Conservation (phyloP, 2,329 filamentous ascomycete species). For the Cytospora paraplurivora region DNA sequence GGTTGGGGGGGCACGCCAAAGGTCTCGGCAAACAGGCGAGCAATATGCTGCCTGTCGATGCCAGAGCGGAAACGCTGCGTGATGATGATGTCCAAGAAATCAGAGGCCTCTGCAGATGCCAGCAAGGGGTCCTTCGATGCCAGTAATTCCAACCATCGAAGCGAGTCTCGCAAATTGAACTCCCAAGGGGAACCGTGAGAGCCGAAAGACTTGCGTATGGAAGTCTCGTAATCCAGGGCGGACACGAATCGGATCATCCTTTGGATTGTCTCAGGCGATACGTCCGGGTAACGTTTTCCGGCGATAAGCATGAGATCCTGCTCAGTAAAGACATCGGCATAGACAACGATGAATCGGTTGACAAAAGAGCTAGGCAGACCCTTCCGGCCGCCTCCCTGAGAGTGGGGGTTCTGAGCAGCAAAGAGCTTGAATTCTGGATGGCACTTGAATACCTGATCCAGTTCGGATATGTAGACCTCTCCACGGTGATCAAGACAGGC, state of each 20-base stretch:
- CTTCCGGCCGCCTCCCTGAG: constrained; percentile 94
- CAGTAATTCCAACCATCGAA: constrained; percentile 81
- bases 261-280: constrained; percentile 60
- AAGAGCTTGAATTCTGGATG: constrained; percentile 93
- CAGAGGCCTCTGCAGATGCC: constrained; percentile 59
- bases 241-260: constrained; percentile 80
- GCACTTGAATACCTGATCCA: constrained; percentile 90
- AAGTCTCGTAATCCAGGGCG: constrained; percentile 71
- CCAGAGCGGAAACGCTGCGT: constrained; percentile 81
- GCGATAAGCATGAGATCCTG: constrained; percentile 85
- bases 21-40: constrained; percentile 64
- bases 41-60: constrained; percentile 67
- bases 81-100: constrained; percentile 82
- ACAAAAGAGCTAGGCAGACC: constrained; percentile 94
- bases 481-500: constrained; percentile 96
- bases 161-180: constrained; percentile 88
- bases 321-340: constrained; percentile 84
- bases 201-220: constrained; percentile 60
- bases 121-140: constrained; percentile 63
- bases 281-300: constrained; percentile 69
- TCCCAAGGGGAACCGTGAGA: constrained; percentile 83
- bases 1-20: constrained; percentile 57
- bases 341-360: constrained; percentile 97
- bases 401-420: constrained; percentile 95
- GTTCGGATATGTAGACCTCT: constrained; percentile 91